phyloP scores from a whole-genome alignment of 208 protist genomes.

The Trypanosoma vivax region DNA sequence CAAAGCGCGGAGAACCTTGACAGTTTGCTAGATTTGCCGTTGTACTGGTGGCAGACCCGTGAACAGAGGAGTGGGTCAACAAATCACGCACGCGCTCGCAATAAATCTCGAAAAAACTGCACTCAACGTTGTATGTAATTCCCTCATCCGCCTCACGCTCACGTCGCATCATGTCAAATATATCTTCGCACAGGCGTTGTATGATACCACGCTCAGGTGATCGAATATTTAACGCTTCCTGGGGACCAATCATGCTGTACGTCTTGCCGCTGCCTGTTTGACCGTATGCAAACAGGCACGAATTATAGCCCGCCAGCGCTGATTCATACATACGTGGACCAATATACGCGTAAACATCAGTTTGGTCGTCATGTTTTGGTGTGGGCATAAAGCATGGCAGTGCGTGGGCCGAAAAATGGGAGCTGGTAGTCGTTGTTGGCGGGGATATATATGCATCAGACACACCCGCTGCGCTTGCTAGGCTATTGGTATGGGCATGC shows the following conservation, averaged over 20 bases:
- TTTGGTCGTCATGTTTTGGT: slow-evolving; percentile 61
- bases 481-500: too few relatives aligned
- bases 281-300: slow-evolving; percentile 87
- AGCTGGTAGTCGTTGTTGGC: not conserved
- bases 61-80: slow-evolving; percentile 17
- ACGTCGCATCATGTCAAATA: slow-evolving; percentile 63
- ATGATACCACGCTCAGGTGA: slow-evolving; percentile 67
- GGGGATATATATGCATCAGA: too few relatives aligned
- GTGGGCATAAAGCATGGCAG: slow-evolving; percentile 47
- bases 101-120: slow-evolving; percentile 87
- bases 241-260: slow-evolving; percentile 84
- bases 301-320: slow-evolving; percentile 83
- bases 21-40: not conserved
- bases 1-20: not conserved
- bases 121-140: slow-evolving; percentile 58
- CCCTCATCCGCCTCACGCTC: slow-evolving; percentile 56
- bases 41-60: not conserved
- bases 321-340: slow-evolving; percentile 64
- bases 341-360: slow-evolving; percentile 65
- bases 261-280: slow-evolving; percentile 90
- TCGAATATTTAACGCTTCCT: slow-evolving; percentile 21
- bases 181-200: slow-evolving; percentile 60
- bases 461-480: too few relatives aligned
- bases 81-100: slow-evolving; percentile 83
- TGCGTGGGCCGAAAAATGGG: not conserved